Evolutionary conservation across 148 eudicot genomes (phyloP).

Genomic region (Suaeda aralocaspica): DNA sequence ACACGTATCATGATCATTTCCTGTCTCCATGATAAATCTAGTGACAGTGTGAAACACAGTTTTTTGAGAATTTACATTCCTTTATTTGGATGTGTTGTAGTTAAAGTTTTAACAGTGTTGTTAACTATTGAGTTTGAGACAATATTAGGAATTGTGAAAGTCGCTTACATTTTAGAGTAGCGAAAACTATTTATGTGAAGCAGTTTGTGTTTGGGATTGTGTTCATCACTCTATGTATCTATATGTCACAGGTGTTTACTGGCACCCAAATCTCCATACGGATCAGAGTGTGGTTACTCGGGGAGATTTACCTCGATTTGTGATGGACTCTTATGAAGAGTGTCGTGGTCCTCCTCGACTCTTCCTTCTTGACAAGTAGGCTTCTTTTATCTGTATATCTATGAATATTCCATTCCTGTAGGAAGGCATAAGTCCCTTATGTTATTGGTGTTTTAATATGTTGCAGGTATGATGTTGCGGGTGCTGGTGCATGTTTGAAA

Average conservation of each 20-base stretch:
- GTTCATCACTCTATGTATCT: neutral
- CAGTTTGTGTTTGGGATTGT: neutral
- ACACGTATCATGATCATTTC: neutral
- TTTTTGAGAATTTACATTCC: neutral
- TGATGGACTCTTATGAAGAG: slow-evolving; percentile 96
- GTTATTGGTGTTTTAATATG: slow-evolving; percentile 17
- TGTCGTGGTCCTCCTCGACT: slow-evolving; percentile 94
- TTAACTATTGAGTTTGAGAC: neutral
- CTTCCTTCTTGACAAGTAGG: slow-evolving; percentile 93
- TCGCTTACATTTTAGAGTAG: neutral
- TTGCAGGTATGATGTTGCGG: slow-evolving; percentile 92
- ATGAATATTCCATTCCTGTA: slow-evolving; percentile 1
- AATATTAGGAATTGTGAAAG: neutral
- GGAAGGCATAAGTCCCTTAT: neutral
- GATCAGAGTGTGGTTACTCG: slow-evolving; percentile 63
- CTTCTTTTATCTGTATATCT: neutral
- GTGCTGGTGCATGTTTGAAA: slow-evolving; percentile 95
- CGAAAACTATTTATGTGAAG: neutral
- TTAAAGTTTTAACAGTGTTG: neutral
- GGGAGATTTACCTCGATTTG: slow-evolving; percentile 88
- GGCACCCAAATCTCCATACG: slow-evolving; percentile 74
- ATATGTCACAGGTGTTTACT: slow-evolving; percentile 62
- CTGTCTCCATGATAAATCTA: neutral
- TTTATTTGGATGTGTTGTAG: neutral
- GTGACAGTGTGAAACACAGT: neutral